These are phyloP conservation scores for Lolium multiflorum DNA, from an alignment of 176 grass and related monocot species.

Conservation along the genomic window DNA sequence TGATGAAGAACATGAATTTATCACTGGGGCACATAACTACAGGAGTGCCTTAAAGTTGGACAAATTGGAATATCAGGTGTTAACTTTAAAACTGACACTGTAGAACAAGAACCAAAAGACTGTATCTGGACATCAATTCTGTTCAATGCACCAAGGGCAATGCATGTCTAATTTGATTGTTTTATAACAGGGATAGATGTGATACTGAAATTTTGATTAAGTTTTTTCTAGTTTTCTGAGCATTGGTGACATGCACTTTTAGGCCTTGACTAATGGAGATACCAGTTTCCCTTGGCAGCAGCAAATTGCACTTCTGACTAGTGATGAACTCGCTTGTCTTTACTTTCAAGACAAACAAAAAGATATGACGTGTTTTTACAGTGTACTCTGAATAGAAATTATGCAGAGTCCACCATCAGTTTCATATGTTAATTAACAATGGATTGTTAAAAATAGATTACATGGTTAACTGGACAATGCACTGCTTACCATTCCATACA, in stretches of 20 bases:
- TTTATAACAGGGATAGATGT: not conserved
- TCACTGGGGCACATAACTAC: not conserved
- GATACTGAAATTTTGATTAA: not conserved
- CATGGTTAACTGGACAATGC: not conserved
- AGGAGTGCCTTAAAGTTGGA: slow-evolving; percentile 14
- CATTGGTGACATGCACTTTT: slow-evolving; percentile 12
- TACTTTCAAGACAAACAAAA: not conserved
- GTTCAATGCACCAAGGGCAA: slow-evolving; percentile 9
- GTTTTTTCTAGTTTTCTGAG: not conserved
- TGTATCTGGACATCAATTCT: not conserved
- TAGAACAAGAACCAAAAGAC: slow-evolving; percentile 10
- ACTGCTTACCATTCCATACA: slow-evolving; percentile 88
- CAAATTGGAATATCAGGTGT: not conserved
- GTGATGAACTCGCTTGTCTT: not conserved
- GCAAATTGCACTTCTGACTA: not conserved
- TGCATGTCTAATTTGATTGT: not conserved
- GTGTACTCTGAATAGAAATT: slow-evolving; percentile 6
- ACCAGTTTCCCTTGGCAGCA: not conserved
- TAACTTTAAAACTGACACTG: slow-evolving; percentile 1
- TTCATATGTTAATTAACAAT: slow-evolving; percentile 22
- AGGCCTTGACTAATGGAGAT: slow-evolving; percentile 5
- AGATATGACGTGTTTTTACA: not conserved
- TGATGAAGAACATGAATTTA: slow-evolving; percentile 18
- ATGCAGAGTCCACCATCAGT: not conserved
- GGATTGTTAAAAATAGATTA: slow-evolving; percentile 28